A percentile compares a stretch with the other conserved stretches of the same genome.
These are phyloP conservation scores for Rugonectria rugulosa DNA, from an alignment of 2,329 filamentous ascomycete genomes.

Conservation along the genomic window DNA sequence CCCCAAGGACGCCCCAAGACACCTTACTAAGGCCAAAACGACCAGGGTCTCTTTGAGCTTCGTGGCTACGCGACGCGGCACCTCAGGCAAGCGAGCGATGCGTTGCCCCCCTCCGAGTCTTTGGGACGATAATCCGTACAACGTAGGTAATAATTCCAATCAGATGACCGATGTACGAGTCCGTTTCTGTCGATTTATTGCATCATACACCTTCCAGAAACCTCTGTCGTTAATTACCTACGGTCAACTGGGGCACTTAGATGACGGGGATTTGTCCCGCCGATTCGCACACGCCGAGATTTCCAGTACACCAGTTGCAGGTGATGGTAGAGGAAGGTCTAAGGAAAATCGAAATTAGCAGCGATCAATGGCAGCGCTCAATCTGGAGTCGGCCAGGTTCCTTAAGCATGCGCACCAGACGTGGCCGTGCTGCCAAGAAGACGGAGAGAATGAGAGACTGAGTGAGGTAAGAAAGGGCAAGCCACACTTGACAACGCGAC, in stretches of 20 bases:
- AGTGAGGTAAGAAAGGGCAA: constrained; percentile 25
- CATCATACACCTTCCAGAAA: constrained; percentile 16
- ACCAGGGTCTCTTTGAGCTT: neutral
- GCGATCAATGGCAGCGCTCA: constrained; percentile 16
- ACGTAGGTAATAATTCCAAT: constrained; percentile 9
- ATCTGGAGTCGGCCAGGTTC: neutral
- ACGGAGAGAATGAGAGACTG: neutral
- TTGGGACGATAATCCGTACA: constrained; percentile 17
- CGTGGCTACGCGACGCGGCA: neutral
- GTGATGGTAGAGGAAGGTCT: constrained; percentile 20
- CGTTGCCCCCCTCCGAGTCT: constrained; percentile 22
- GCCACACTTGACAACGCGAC: constrained; percentile 36
- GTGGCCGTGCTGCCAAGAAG: constrained; percentile 25
- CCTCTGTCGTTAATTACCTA: constrained; percentile 1
- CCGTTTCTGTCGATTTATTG: constrained; percentile 15
- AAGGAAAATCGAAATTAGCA: constrained; percentile 30
- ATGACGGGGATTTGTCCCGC: constrained; percentile 6
- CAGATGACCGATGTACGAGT: constrained; percentile 12
- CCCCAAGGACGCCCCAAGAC: neutral
- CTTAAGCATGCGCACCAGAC: constrained; percentile 6
- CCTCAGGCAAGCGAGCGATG: constrained; percentile 24
- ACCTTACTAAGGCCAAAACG: no score
- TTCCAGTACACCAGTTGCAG: constrained; percentile 18
- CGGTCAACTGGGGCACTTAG: neutral
- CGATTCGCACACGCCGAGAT: constrained; percentile 39